A percentile compares a stretch with the other conserved stretches of the same genome.
Conservation (phyloP, 139 green algal species). For the Chlamydomonas applanata region DNA sequence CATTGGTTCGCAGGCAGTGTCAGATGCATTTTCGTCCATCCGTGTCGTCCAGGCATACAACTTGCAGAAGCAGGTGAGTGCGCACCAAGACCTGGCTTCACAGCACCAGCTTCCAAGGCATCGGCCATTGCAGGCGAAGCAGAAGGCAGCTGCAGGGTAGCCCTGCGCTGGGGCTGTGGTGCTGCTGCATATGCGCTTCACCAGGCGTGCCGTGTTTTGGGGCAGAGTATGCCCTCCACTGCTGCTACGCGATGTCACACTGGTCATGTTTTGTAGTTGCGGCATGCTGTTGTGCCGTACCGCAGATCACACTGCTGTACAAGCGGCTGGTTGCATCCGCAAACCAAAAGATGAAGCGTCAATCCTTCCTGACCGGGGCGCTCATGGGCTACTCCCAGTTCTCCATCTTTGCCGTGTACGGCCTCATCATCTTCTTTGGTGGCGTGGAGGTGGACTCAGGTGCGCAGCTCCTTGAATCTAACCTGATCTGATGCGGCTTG, state of each 20-base stretch:
- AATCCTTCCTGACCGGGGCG: conserved; percentile 16
- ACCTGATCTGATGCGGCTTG: too few relatives aligned
- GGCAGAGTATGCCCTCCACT: too few relatives aligned
- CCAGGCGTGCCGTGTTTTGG: too few relatives aligned
- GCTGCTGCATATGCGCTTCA: too few relatives aligned
- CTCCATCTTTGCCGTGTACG: conserved; percentile 49
- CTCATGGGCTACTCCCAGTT: conserved; percentile 43
- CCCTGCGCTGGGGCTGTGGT: too few relatives aligned
- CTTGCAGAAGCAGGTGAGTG: conserved; percentile 55
- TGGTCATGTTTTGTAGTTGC: not conserved
- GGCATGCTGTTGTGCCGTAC: not conserved
- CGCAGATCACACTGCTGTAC: too few relatives aligned
- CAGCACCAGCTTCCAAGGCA: too few relatives aligned
- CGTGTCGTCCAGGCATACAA: conserved; percentile 69
- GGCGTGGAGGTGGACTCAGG: conserved; percentile 58
- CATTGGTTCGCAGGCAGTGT: too few relatives aligned
- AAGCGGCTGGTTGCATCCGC: not conserved
- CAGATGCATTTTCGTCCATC: conserved; percentile 69
- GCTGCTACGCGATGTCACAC: too few relatives aligned
- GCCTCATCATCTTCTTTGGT: conserved; percentile 60
- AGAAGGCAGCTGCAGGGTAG: too few relatives aligned
- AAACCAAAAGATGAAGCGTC: not conserved
- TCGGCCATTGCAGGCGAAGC: too few relatives aligned
- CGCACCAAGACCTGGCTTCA: too few relatives aligned
- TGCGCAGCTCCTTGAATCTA: conserved; percentile 7